Base-by-base conservation (phyloP, 495 filamentous ascomycete genomes). In the Xylaria castorea region DNA sequence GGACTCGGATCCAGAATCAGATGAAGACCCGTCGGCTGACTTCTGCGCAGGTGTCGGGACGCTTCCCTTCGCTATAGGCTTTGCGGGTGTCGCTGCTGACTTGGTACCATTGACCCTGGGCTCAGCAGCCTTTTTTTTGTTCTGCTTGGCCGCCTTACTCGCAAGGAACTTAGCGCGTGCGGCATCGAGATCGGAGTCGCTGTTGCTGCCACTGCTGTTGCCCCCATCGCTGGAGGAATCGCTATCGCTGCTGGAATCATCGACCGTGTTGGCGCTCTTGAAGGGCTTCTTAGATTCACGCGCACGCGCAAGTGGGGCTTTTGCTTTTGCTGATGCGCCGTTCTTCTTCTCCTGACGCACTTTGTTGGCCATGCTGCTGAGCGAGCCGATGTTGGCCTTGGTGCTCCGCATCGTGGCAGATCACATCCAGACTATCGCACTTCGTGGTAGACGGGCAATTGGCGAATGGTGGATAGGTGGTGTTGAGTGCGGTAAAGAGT, bases 371-470 rank as follows among this genome's bases (percentile, higher is more conserved):
- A 82, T 75, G 5, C 80, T 78, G 14, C 74, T 76, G 1, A 70
- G 75, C 20, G 74, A 65, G 32, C 75, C 75, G 67, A 83, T 81
- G 66, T 80, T 76, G 78, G 64, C 77, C 77, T 68, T 61, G 32
- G 58, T n/a, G 79, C 66, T 78, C 78, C 73, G 36, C 73, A 74
- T 71, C 9, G 42, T 69, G 66, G 22, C 32, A 61, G 27, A 51
- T 73, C 57, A 48, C 66, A 53, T 63, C 62, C 36, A 66, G 48
- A 16, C 38, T 42, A 40, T 65, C n/a, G n/a, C 8, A 61, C 20
- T 61, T 11, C 14, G 61, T 64, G 61, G 61, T 64, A 38, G 38
- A 18, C 55, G 58, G 18, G 58, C 11, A 34, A 38, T 61, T 61
- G 58, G 58, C 7, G 53, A 57, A 30, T 38, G 32, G 20, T 22